Conservation (phyloP, 306 rosid genomes). For the Rosa persica region DNA sequence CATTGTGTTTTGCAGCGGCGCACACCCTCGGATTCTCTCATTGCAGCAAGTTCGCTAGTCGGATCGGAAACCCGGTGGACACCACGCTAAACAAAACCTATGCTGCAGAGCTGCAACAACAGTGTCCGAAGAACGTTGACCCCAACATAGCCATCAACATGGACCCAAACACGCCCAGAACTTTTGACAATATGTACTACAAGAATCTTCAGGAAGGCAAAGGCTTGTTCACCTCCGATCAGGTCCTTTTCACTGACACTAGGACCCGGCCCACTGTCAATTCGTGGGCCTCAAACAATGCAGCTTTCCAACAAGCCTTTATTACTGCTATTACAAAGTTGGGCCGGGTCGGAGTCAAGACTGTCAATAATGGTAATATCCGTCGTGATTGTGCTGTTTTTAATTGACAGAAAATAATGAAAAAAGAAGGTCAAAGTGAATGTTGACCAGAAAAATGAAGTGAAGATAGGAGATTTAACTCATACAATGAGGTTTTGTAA, state of each 20-base stretch:
- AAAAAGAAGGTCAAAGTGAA: not conserved
- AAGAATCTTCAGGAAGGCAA: slow-evolving; percentile 58
- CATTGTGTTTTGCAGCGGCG: slow-evolving; percentile 47
- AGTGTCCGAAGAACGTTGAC: slow-evolving; percentile 66
- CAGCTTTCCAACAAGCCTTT: slow-evolving; percentile 50
- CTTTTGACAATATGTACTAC: slow-evolving; percentile 57
- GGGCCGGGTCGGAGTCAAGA: slow-evolving; percentile 77
- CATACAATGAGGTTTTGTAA: not conserved
- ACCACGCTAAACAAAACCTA: slow-evolving; percentile 44
- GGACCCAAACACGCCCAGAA: slow-evolving; percentile 69
- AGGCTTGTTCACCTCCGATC: slow-evolving; percentile 74
- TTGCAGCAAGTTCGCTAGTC: slow-evolving; percentile 45
- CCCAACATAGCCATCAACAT: slow-evolving; percentile 68
- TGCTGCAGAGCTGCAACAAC: slow-evolving; percentile 35
- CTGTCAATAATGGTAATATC: slow-evolving; percentile 53
- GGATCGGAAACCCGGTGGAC: slow-evolving; percentile 49
- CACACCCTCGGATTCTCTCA: slow-evolving; percentile 84
- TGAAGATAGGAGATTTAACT: not conserved
- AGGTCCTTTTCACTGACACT: slow-evolving; percentile 51
- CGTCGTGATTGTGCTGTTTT: slow-evolving; percentile 59
- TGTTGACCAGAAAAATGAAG: not conserved
- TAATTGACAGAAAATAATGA: not conserved
- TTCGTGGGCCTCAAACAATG: slow-evolving; percentile 42
- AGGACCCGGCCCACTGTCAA: slow-evolving; percentile 53
- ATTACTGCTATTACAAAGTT: slow-evolving; percentile 61